Evolutionary conservation across 352 stramenopile species (phyloP).

Genomic region (Phytophthora cactorum): DNA sequence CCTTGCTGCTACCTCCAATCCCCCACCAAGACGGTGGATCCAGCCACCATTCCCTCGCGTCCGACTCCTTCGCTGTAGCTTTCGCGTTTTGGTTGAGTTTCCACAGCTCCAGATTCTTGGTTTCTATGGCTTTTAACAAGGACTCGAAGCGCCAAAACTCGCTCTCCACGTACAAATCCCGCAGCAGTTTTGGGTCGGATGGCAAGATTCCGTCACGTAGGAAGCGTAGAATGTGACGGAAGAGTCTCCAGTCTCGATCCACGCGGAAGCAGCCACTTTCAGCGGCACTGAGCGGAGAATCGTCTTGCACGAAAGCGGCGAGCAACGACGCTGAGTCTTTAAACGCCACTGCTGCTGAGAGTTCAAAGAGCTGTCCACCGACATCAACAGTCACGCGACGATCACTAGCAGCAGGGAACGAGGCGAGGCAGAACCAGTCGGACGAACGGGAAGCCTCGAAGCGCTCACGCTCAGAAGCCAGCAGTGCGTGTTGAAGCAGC

Average conservation of each 20-base stretch:
- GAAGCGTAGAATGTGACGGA: conserved; percentile 81
- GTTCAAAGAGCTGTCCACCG: conserved; percentile 75
- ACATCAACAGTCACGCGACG: conserved; percentile 69
- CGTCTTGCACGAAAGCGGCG: conserved; percentile 65
- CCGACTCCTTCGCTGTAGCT: conserved; percentile 8
- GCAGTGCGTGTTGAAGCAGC: conserved; percentile 72
- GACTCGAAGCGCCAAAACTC: conserved; percentile 88
- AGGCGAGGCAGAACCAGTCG: conserved; percentile 75
- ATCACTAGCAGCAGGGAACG: conserved; percentile 56
- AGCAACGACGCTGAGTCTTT: conserved; percentile 73
- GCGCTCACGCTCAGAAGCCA: conserved; percentile 76
- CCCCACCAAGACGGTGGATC: conserved; percentile 77
- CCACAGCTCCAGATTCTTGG: conserved; percentile 70
- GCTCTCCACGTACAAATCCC: conserved; percentile 75
- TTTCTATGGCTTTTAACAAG: conserved; percentile 76
- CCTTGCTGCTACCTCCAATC: conserved; percentile 1
- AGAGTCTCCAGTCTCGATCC: conserved; percentile 80
- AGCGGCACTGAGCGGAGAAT: conserved; percentile 62
- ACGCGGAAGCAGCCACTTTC: conserved; percentile 79
- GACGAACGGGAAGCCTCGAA: conserved; percentile 71
- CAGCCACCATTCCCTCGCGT: conserved; percentile 64
- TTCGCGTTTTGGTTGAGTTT: conserved; percentile 43
- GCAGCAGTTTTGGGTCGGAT: conserved; percentile 67
- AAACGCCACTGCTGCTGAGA: conserved; percentile 51
- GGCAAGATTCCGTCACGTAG: conserved; percentile 78